Percentiles rank a stretch among this genome's conserved stretches.
phyloP scores from a whole-genome alignment of 495 filamentous ascomycete species.

The Apodospora peruviana region DNA sequence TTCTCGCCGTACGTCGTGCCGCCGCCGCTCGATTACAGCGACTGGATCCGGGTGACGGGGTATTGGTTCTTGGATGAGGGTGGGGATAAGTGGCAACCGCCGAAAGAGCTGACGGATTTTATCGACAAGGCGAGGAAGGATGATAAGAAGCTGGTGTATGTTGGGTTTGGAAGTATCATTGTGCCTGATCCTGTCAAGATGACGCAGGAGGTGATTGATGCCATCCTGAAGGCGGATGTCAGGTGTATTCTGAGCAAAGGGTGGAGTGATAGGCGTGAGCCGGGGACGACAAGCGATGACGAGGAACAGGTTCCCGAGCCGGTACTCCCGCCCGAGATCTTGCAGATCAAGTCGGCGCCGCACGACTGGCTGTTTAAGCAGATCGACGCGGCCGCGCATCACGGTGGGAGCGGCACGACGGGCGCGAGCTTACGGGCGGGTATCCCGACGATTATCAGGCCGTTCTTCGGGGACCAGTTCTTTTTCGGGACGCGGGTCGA shows the following conservation, averaged over 20 bases:
- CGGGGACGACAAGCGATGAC: slow-evolving; percentile 30
- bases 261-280: slow-evolving; percentile 83
- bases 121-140: slow-evolving; percentile 74
- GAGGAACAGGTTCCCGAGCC: slow-evolving; percentile 51
- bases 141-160: slow-evolving; percentile 88
- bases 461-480: slow-evolving; percentile 97
- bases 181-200: slow-evolving; percentile 86
- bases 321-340: slow-evolving; percentile 71
- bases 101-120: slow-evolving; percentile 68
- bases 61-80: slow-evolving; percentile 96
- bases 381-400: slow-evolving; percentile 91
- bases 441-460: slow-evolving; percentile 89
- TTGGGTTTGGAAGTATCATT: slow-evolving; percentile 94
- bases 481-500: slow-evolving; percentile 89
- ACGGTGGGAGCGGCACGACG: slow-evolving; percentile 92
- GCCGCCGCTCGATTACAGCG: slow-evolving; percentile 90
- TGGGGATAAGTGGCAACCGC: slow-evolving; percentile 62
- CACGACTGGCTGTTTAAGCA: slow-evolving; percentile 96
- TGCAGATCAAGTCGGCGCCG: slow-evolving; percentile 83
- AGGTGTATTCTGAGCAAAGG: slow-evolving; percentile 95
- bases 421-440: slow-evolving; percentile 90
- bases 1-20: slow-evolving; percentile 89
- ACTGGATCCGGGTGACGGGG: slow-evolving; percentile 95
- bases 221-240: slow-evolving; percentile 86
- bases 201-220: slow-evolving; percentile 84